Conservation (phyloP, 2,329 filamentous ascomycete species). For the Sphaerulina vaccinii region DNA sequence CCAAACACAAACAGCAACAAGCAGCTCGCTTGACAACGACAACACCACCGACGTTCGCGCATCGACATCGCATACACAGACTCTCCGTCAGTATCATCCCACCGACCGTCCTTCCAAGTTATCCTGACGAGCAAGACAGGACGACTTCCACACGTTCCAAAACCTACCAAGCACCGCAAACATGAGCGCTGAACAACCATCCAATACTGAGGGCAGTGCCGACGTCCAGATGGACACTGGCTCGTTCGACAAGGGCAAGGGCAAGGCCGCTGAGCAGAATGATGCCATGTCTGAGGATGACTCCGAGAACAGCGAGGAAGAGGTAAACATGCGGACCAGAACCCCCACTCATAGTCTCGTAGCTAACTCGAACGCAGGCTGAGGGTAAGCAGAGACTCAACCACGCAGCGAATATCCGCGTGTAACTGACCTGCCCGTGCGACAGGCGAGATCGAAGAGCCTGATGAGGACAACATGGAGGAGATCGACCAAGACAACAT, state of each 20-base stretch:
- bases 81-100: not conserved
- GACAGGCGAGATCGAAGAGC: slow-evolving; percentile 58
- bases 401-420: not conserved
- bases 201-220: slow-evolving; percentile 25
- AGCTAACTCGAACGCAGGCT: slow-evolving; percentile 14
- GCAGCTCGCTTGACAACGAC: slow-evolving; percentile 9
- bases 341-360: not conserved
- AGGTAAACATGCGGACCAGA: slow-evolving; percentile 25
- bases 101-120: not conserved
- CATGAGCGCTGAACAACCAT: slow-evolving; percentile 32
- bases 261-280: slow-evolving; percentile 69
- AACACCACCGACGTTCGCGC: not conserved
- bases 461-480: slow-evolving; percentile 78
- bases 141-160: not conserved
- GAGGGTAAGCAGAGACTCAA: slow-evolving; percentile 13
- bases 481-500: slow-evolving; percentile 92
- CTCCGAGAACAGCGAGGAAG: slow-evolving; percentile 49
- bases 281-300: slow-evolving; percentile 40
- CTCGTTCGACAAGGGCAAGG: slow-evolving; percentile 73
- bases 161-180: slow-evolving; percentile 10
- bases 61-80: not conserved
- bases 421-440: slow-evolving; percentile 3
- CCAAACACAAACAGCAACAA: slow-evolving; percentile 9
- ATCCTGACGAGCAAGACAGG: not conserved
- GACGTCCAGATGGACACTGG: slow-evolving; percentile 44